These are phyloP conservation scores for Straminergon stramineum DNA, from an alignment of 225 moss, liverwort and hornwort species.

Conservation along the genomic window DNA sequence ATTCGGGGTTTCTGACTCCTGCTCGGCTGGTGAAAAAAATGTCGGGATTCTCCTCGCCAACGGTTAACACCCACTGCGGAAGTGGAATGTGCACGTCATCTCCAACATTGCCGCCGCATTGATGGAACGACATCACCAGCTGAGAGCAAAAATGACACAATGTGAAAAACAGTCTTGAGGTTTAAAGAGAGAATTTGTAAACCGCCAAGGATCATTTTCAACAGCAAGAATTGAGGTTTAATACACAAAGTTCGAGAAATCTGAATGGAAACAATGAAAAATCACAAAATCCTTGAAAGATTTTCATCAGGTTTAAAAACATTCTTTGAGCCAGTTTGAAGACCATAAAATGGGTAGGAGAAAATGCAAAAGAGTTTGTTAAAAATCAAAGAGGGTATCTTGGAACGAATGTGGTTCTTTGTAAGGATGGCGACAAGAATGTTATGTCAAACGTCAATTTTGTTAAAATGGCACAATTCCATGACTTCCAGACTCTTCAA, in stretches of 20 bases:
- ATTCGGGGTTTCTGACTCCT: slow-evolving; percentile 30
- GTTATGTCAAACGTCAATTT: not conserved
- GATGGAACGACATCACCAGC: slow-evolving; percentile 96
- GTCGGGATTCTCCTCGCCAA: slow-evolving; percentile 46
- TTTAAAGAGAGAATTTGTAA: too few species aligned
- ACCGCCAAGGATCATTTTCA: not conserved
- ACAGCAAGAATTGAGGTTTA: not conserved
- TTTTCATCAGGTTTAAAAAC: not conserved
- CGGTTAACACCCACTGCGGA: slow-evolving; percentile 44
- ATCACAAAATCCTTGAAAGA: not conserved
- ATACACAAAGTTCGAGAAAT: not conserved
- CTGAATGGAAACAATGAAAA: not conserved
- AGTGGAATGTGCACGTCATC: slow-evolving; percentile 50
- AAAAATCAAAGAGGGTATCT: not conserved
- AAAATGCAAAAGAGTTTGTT: not conserved
- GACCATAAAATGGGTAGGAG: not conserved
- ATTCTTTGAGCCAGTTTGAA: not conserved
- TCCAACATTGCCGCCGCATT: slow-evolving; percentile 58
- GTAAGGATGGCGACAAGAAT: not conserved
- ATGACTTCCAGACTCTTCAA: not conserved
- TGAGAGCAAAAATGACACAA: not conserved
- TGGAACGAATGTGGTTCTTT: not conserved
- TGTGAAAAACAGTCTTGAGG: not conserved
- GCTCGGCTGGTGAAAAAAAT: slow-evolving; percentile 50
- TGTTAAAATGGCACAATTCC: not conserved